These are phyloP conservation scores for Cicer cuneatum DNA, from an alignment of 306 rosid species.

Conservation along the genomic window DNA sequence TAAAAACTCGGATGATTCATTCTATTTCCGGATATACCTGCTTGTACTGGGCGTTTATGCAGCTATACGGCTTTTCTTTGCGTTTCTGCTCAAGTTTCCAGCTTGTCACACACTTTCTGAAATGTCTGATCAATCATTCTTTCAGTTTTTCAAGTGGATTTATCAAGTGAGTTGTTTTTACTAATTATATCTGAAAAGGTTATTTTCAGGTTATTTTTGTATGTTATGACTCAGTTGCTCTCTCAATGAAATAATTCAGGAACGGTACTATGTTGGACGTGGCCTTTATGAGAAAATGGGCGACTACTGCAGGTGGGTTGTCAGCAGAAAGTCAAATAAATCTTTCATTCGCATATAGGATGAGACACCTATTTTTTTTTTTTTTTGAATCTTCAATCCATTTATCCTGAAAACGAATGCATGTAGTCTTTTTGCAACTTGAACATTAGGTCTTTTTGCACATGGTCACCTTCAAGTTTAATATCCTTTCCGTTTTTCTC, in stretches of 20 bases:
- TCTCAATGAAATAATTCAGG: slow-evolving; percentile 62
- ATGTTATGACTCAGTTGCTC: slow-evolving; percentile 43
- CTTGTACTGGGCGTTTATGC: slow-evolving; percentile 89
- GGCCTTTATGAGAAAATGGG: slow-evolving; percentile 87
- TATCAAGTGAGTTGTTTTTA: slow-evolving; percentile 64
- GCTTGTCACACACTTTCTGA: slow-evolving; percentile 86
- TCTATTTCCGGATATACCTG: slow-evolving; percentile 91
- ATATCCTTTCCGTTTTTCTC: background rate
- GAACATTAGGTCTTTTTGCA: background rate
- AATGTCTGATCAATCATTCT: slow-evolving; percentile 89
- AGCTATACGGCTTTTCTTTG: slow-evolving; percentile 65
- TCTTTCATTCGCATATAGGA: slow-evolving; percentile 1
- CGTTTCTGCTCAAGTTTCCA: slow-evolving; percentile 74
- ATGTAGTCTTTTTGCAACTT: no score
- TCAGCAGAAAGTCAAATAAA: slow-evolving; percentile 13
- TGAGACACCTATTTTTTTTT: slow-evolving; percentile 13
- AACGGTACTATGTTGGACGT: slow-evolving; percentile 93
- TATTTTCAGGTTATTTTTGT: slow-evolving; percentile 28
- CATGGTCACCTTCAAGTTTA: background rate
- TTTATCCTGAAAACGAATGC: background rate
- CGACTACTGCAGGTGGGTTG: slow-evolving; percentile 85
- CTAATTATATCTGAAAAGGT: slow-evolving; percentile 15
- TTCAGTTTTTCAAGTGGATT: slow-evolving; percentile 98
- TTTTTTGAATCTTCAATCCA: slow-evolving; percentile 23
- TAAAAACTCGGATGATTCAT: slow-evolving; percentile 64